These are phyloP conservation scores for Komagataella pastoris DNA, from an alignment of 805 yeast genomes.

Conservation along the genomic window DNA sequence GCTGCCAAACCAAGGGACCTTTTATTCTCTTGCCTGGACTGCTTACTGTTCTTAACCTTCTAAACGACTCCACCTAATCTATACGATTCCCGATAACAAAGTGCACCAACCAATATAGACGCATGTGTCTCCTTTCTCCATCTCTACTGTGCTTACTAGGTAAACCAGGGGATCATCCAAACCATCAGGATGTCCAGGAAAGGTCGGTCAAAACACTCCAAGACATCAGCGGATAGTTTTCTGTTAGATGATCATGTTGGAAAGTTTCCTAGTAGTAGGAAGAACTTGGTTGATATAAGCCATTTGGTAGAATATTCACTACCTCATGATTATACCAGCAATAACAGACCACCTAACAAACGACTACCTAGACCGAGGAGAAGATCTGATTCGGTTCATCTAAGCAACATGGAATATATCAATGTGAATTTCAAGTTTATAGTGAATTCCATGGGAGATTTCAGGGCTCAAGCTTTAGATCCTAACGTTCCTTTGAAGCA, in stretches of 20 bases:
- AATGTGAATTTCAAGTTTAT: conserved; percentile 80
- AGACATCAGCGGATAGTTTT: background rate
- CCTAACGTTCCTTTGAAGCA: conserved; percentile 65
- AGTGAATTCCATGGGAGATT: conserved; percentile 50
- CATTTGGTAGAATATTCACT: conserved; percentile 50
- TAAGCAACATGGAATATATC: conserved; percentile 55
- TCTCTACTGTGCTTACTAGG: background rate
- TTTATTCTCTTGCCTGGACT: too few species aligned
- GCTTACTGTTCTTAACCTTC: too few species aligned
- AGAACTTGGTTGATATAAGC: conserved; percentile 25
- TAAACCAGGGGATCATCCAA: background rate
- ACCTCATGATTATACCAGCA: conserved; percentile 17
- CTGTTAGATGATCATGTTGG: background rate
- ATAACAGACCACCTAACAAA: conserved; percentile 11
- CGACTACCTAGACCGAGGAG: conserved; percentile 7
- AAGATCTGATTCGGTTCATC: conserved; percentile 22
- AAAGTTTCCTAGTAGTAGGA: background rate
- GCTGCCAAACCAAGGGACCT: too few species aligned
- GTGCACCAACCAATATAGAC: background rate
- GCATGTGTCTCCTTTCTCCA: background rate
- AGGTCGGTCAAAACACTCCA: background rate
- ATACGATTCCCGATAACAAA: background rate
- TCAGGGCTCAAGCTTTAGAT: conserved; percentile 45
- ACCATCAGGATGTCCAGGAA: background rate
- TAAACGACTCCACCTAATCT: too few species aligned